Evolutionary conservation across 129 eudicot species (phyloP).

Genomic region (Cynara cardunculus): DNA sequence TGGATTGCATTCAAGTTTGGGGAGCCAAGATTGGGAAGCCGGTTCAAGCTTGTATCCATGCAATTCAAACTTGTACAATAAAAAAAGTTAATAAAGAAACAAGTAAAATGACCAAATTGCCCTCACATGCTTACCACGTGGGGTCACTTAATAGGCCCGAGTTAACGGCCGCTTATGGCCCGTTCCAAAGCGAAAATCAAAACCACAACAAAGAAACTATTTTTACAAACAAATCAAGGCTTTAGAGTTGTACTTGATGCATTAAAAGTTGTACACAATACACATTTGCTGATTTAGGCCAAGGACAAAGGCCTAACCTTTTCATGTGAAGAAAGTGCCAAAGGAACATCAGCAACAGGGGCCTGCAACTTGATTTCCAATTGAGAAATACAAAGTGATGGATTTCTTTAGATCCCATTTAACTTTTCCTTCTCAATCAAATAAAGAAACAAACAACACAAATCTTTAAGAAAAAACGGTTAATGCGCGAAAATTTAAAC

Average conservation of each 20-base stretch:
- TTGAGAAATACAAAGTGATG: constrained; percentile 11
- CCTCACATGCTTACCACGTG: background rate
- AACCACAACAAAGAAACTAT: background rate
- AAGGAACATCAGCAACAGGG: constrained; percentile 23
- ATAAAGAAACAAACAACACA: constrained; percentile 32
- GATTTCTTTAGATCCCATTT: constrained; percentile 32
- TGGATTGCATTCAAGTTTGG: background rate
- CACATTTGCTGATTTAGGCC: background rate
- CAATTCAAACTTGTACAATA: background rate
- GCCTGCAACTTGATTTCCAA: constrained; percentile 15
- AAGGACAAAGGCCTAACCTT: background rate
- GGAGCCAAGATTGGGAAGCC: too few relatives aligned
- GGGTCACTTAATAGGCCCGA: background rate
- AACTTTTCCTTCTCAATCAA: constrained; percentile 32
- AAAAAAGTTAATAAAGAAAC: background rate
- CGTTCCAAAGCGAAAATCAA: background rate
- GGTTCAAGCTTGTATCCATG: too few relatives aligned
- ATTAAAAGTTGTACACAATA: background rate
- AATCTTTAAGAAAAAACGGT: constrained; percentile 29
- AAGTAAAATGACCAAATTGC: background rate
- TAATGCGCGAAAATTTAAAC: constrained; percentile 21
- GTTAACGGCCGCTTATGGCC: background rate
- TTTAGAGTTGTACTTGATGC: background rate
- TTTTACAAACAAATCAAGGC: background rate
- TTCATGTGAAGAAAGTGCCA: constrained; percentile 29